These are phyloP conservation scores for Tuber magnatum DNA, from an alignment of 495 filamentous ascomycete genomes.

Conservation along the genomic window DNA sequence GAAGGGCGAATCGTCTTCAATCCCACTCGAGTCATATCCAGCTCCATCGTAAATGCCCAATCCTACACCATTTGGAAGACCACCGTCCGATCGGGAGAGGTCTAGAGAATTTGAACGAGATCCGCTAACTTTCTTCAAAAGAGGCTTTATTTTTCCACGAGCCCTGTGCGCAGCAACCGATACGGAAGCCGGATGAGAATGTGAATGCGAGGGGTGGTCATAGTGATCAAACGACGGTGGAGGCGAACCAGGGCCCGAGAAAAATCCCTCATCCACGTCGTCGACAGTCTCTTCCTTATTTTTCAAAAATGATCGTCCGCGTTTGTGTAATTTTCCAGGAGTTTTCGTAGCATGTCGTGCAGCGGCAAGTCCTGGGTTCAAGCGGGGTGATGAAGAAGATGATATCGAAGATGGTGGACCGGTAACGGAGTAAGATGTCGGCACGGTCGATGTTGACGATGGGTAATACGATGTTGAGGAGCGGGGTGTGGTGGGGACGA, in stretches of 20 bases:
- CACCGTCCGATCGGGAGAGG: conserved; percentile 40
- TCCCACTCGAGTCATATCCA: conserved; percentile 38
- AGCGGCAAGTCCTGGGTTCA: conserved; percentile 37
- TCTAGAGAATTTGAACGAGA: conserved; percentile 39
- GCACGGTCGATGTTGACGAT: conserved; percentile 33
- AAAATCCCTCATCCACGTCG: conserved; percentile 38
- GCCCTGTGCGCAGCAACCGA: conserved; percentile 33
- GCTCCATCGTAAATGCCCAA: conserved; percentile 40
- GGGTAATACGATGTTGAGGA: conserved; percentile 36
- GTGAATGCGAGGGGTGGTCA: conserved; percentile 27
- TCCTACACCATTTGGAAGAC: conserved; percentile 37
- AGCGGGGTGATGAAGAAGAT: conserved; percentile 33
- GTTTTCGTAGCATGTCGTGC: conserved; percentile 40
- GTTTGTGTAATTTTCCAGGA: conserved; percentile 36
- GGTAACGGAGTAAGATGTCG: conserved; percentile 36
- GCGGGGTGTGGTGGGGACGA: conserved; percentile 29
- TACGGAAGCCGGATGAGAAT: background rate
- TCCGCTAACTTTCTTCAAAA: conserved; percentile 40
- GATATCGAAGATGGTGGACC: conserved; percentile 33
- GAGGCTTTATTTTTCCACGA: conserved; percentile 40
- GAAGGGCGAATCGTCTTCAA: conserved; percentile 39
- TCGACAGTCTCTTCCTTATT: conserved; percentile 34
- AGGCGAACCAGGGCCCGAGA: conserved; percentile 37
- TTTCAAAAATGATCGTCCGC: conserved; percentile 26
- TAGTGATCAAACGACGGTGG: conserved; percentile 27